Conservation (phyloP, 73 alveolate species). For the Paramecium sonneborni region DNA sequence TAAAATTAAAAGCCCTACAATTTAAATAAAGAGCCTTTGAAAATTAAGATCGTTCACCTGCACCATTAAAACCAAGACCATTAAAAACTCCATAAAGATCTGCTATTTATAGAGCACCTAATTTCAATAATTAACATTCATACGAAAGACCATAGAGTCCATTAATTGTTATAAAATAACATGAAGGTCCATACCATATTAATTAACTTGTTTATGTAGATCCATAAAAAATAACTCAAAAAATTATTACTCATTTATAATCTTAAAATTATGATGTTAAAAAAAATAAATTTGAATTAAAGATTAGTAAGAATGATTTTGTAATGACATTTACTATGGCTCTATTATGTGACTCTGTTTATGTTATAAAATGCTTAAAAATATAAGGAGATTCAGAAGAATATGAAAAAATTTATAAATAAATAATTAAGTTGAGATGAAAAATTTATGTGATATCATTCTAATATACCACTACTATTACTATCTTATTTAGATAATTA, state of each 20-base stretch:
- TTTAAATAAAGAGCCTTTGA: not conserved
- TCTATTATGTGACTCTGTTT: not conserved
- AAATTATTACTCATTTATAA: not conserved
- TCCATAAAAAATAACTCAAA: not conserved
- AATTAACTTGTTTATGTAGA: not conserved
- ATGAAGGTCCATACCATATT: slow-evolving; percentile 12
- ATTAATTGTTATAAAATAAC: not conserved
- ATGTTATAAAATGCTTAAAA: not conserved
- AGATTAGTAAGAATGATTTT: not conserved
- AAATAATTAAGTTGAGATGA: slow-evolving; percentile 3
- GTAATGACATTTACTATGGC: not conserved
- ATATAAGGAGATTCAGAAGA: not conserved
- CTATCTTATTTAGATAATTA: not conserved
- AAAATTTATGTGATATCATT: slow-evolving; percentile 10
- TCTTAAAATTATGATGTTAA: not conserved
- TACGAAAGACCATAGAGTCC: not conserved
- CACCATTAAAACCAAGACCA: not conserved
- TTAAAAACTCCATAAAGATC: not conserved
- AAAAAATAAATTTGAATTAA: not conserved
- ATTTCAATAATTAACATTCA: not conserved
- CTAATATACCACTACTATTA: slow-evolving; percentile 47
- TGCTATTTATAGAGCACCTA: not conserved
- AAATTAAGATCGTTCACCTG: not conserved
- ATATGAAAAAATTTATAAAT: slow-evolving; percentile 9
- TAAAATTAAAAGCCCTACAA: not conserved